Evolutionary conservation across 2,329 filamentous ascomycete genomes (phyloP).

Genomic region (Xylariales sp.): DNA sequence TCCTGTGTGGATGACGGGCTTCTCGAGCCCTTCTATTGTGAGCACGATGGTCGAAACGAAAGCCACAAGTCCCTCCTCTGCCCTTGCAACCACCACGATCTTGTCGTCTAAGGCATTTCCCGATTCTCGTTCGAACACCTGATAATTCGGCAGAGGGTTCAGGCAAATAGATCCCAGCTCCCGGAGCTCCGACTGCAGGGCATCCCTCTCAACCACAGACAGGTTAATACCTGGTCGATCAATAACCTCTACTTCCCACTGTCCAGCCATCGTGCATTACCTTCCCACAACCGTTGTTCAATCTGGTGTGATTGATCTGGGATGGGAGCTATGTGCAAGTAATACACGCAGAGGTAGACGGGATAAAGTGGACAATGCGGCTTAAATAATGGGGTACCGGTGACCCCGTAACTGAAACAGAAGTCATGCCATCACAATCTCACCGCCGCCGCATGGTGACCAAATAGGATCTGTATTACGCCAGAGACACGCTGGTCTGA

Average conservation of each 20-base stretch:
- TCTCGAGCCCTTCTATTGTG: constrained; percentile 1
- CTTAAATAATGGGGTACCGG: too few species aligned
- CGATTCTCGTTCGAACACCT: not conserved
- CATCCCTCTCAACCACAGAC: not conserved
- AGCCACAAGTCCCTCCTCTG: constrained; percentile 1
- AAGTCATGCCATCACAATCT: too few species aligned
- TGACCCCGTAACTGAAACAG: too few species aligned
- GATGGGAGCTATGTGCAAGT: too few species aligned
- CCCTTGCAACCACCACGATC: constrained; percentile 7
- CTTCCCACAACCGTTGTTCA: too few species aligned
- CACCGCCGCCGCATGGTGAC: too few species aligned
- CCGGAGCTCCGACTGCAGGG: not conserved
- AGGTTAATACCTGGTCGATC: not conserved
- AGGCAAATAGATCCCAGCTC: not conserved
- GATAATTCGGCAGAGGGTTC: not conserved
- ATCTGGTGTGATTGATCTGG: too few species aligned
- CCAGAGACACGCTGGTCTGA: too few species aligned
- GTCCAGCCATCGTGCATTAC: too few species aligned
- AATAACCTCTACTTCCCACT: not conserved
- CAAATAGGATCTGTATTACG: too few species aligned
- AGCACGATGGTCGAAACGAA: constrained; percentile 9
- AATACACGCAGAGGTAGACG: too few species aligned
- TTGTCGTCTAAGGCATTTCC: constrained; percentile 5
- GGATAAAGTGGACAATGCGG: too few species aligned
- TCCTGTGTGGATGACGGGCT: constrained; percentile 9